A percentile compares a stretch with the other conserved stretches of the same genome.
phyloP scores from a whole-genome alignment of 192 early-diverging fungal species.

The Chytriomyces confervae region DNA sequence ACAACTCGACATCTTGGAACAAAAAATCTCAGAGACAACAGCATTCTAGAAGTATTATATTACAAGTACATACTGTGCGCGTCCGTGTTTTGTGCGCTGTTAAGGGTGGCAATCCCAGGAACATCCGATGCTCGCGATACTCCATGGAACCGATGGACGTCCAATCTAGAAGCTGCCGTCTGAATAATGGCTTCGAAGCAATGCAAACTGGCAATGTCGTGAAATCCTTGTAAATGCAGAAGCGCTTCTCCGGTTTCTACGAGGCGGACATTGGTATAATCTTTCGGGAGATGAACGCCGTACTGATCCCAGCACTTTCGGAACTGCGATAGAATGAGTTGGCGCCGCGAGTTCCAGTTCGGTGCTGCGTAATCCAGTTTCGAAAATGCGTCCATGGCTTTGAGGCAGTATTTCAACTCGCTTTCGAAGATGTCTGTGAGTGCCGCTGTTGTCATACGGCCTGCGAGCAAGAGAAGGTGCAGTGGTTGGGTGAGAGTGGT shows the following conservation, averaged over 20 bases:
- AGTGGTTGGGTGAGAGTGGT: neutral
- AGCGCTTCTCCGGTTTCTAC: conserved; percentile 47
- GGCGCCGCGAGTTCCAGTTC: conserved; percentile 38
- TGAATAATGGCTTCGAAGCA: conserved; percentile 46
- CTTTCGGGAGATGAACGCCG: conserved; percentile 37
- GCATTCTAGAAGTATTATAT: no score
- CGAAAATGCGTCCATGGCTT: conserved; percentile 38
- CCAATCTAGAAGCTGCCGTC: neutral
- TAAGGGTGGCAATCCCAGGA: no score
- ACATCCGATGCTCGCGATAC: no score
- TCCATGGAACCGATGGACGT: conserved; percentile 5
- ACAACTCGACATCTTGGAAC: conserved; percentile 9
- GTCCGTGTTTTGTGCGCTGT: neutral
- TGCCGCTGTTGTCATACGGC: conserved; percentile 38
- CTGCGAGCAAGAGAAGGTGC: conserved; percentile 4
- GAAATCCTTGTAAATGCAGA: conserved; percentile 40
- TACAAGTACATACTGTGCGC: neutral
- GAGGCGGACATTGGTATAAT: conserved; percentile 31
- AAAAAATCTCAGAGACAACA: no score
- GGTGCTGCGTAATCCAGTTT: conserved; percentile 30
- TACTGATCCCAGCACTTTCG: conserved; percentile 51
- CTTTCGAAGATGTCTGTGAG: conserved; percentile 39
- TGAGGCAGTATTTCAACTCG: conserved; percentile 37
- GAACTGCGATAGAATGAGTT: conserved; percentile 42
- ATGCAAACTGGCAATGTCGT: conserved; percentile 40